phyloP scores from a whole-genome alignment of 73 alveolate species.

The Symbiodinium pilosum region DNA sequence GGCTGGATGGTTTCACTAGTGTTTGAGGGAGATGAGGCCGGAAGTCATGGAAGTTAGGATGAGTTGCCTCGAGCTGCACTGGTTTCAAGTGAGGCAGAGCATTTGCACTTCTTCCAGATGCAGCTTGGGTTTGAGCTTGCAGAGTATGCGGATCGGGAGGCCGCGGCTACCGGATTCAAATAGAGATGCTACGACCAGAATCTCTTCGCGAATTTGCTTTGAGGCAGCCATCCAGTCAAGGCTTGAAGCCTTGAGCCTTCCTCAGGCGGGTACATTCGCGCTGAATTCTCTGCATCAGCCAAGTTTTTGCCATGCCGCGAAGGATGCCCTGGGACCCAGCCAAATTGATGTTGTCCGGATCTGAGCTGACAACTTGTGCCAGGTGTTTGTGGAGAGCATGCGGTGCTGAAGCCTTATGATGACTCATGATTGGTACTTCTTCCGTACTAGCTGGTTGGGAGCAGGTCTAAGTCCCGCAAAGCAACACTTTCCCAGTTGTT shows the following conservation, averaged over 20 bases:
- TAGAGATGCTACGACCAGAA: not conserved
- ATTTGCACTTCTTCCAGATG: constrained; percentile 72
- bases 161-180: too few relatives aligned
- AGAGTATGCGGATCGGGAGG: constrained; percentile 92
- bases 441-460: too few relatives aligned
- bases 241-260: constrained; percentile 2
- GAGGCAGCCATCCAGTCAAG: constrained; percentile 1
- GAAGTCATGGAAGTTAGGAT: too few relatives aligned
- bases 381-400: too few relatives aligned
- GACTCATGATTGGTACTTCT: too few relatives aligned
- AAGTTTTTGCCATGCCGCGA: not conserved
- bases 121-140: constrained; percentile 89
- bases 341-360: not conserved
- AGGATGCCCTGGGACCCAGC: constrained; percentile 24
- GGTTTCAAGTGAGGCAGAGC: constrained; percentile 88
- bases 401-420: too few relatives aligned
- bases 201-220: not conserved
- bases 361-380: not conserved
- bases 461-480: too few relatives aligned
- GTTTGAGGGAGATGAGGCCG: constrained; percentile 84
- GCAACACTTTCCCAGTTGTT: not conserved
- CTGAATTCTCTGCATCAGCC: too few relatives aligned
- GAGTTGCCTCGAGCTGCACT: too few relatives aligned
- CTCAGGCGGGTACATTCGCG: not conserved
- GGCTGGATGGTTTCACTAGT: constrained; percentile 96